A percentile compares a stretch with the other conserved stretches of the same genome.
Conservation (phyloP, 164 flowering plant species). For the Kingdonia uniflora region DNA sequence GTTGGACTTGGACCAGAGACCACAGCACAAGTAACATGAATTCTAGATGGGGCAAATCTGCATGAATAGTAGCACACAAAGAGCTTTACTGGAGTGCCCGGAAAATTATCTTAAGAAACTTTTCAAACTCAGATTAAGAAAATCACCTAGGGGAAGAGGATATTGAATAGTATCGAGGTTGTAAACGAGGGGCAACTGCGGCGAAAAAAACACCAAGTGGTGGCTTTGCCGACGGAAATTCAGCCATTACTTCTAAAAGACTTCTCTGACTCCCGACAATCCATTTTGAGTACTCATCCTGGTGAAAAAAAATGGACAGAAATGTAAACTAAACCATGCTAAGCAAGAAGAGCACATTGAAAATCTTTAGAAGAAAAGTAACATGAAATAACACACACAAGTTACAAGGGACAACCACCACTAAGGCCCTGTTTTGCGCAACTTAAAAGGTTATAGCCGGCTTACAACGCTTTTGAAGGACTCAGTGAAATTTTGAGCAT, state of each 20-base stretch:
- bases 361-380: no score
- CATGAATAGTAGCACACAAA: slow-evolving; percentile 6
- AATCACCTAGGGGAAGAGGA: slow-evolving; percentile 84
- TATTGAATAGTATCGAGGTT: slow-evolving; percentile 88
- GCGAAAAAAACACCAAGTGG: slow-evolving; percentile 94
- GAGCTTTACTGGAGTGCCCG: background rate
- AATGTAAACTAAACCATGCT: background rate
- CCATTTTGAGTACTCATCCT: slow-evolving; percentile 92
- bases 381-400: background rate
- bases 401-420: slow-evolving; percentile 2
- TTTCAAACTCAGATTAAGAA: slow-evolving; percentile 3
- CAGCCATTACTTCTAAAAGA: slow-evolving; percentile 86
- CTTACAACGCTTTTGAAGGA: no score
- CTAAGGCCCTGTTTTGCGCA: no score
- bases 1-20: slow-evolving; percentile 77
- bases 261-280: slow-evolving; percentile 80
- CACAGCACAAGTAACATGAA: slow-evolving; percentile 88
- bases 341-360: background rate
- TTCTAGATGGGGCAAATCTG: slow-evolving; percentile 49
- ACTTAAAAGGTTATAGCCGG: no score
- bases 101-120: no score
- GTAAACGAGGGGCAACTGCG: slow-evolving; percentile 78
- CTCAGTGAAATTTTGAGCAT: no score
- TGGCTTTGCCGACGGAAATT: slow-evolving; percentile 89
- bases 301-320: slow-evolving; percentile 1